Evolutionary conservation across 2,329 filamentous ascomycete species (phyloP), one percentile per base, ranked within the genome.

Genomic region (Ophiostoma sp.): DNA sequence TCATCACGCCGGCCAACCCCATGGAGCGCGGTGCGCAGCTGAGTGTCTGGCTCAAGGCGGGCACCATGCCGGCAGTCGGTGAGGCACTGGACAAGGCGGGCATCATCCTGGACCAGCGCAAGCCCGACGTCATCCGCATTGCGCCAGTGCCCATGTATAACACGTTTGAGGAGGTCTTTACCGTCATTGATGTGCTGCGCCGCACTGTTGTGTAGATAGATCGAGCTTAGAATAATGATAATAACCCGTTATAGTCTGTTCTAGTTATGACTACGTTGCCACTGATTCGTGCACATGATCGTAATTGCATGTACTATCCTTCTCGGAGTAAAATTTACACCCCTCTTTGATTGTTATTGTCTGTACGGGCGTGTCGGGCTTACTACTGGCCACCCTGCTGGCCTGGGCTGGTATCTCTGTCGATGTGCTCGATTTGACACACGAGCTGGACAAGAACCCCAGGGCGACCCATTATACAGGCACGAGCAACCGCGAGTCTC

Each of bases 61-160:
- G 89, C 0, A 45, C 14, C 7, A 75, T 95, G 66, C 78, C 96
- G 68, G 75, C 75, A 6, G 86, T 96, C 2, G 83, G 87, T 69
- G 79, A 81, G 60, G 82, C 82, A 41, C 76, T 97, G 41, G 86
- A 91, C 73, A 82, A 85, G 12, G 83, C 85, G 1, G 90, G 89
- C 0, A 87, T 95, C 2, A 84, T 96, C 0, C 87, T 91, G 49
- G 93, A 97, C 75, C 90, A 95, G 82, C 82, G 93, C 69, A 91
- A 91, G 76, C 93, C 93, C 1, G 88, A 93, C 75, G 93, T 97
- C 16, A 88, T 97, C 66, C 82, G 93, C 1, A 87, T 96, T 1
- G 92, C 93, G 1, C 93, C 93, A 1, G 89, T 90, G 58, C 92
- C 93, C 8, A 77, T 97, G 72, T 97, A 96, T 78, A 94, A 94